Base-by-base conservation (phyloP, 768 basidiomycete species). In the Phanerochaete carnosa region DNA sequence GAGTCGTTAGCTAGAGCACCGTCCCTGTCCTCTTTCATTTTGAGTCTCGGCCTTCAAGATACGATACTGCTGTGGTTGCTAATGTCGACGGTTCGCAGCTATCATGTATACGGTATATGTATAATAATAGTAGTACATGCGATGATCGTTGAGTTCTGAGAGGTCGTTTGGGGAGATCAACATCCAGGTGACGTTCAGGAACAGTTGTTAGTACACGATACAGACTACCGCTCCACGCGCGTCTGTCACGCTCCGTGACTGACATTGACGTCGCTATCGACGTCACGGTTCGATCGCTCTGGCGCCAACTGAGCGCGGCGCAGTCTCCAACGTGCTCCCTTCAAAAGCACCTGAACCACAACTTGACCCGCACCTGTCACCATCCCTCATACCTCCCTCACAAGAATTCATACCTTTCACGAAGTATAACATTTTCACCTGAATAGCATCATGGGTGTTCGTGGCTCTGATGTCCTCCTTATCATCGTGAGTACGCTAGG, bases 121-220 rank as follows among this genome's bases (percentile, higher is more conserved):
- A 93, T 91, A 81, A 77, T 82, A 62, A 87, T 94, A 69, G 71
- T 90, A 63, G 92, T 92, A 73, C 89, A 90, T 65, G 83, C 81
- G 71, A 80, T 94, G 69, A 90, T n/a, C n/a, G n/a, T n/a, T n/a
- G n/a, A n/a, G n/a, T n/a, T n/a, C n/a, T n/a, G n/a, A n/a, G n/a
- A n/a, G n/a, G n/a, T n/a, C n/a, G n/a, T n/a, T n/a, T n/a, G n/a
- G n/a, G n/a, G n/a, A n/a, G n/a, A n/a, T n/a, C n/a, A n/a, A n/a
- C n/a, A n/a, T n/a, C n/a, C n/a, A n/a, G n/a, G n/a, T n/a, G n/a
- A n/a, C n/a, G n/a, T n/a, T n/a, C n/a, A n/a, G n/a, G n/a, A n/a
- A n/a, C n/a, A n/a, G n/a, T n/a, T n/a, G n/a, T n/a, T n/a, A n/a
- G n/a, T n/a, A n/a, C n/a, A n/a, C n/a, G n/a, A n/a, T n/a, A n/a